Evolutionary conservation across 2,329 filamentous ascomycete species (phyloP), one percentile per base, ranked within the genome.

Genomic region (Apiospora sp.): DNA sequence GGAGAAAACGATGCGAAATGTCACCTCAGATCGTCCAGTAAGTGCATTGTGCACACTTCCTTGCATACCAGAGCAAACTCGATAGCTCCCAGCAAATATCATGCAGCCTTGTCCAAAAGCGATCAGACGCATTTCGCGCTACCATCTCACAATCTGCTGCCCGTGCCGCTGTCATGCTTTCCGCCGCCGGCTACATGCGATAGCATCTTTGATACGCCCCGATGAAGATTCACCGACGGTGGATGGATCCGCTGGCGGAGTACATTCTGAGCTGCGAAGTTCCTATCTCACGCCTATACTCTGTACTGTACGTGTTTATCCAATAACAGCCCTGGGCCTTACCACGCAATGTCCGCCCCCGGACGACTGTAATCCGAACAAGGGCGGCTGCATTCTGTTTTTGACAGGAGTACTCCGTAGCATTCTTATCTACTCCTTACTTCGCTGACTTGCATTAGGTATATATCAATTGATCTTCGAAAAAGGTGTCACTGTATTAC

Each of bases 141-240:
- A 41, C 34, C 22, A 64, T 64, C 34, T 64, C 22, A 41, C 58
- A 64, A 41, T 64, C 34, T 41, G 34, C 58, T 64, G 58, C 22
- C 58, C 34, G 58, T n/a, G 16, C 34, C 58, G 30, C 34, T 41
- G 19, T 41, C 34, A 41, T 64, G 1, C n/a, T 64, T 37, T 19
- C 30, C 30, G 14, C n/a, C 7, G 54, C 58, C 19, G 22, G 22
- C 58, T 64, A 22, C 30, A 13, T 4, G 10, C 58, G 22, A 41
- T 64, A 13, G 19, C 12, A 14, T 41, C 19, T 41, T n/a, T 22
- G 34, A 41, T 64, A 19, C 34, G 22, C 19, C 24, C 34, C 4
- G n/a, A 30, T 22, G 12, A 22, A 22, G 19, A 12, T 16, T 22
- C 27, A 6, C 34, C 12, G 30, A 22, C 1, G 19, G 10, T 34